phyloP scores from a whole-genome alignment of 257 asterid species.

The Ballota nigra region DNA sequence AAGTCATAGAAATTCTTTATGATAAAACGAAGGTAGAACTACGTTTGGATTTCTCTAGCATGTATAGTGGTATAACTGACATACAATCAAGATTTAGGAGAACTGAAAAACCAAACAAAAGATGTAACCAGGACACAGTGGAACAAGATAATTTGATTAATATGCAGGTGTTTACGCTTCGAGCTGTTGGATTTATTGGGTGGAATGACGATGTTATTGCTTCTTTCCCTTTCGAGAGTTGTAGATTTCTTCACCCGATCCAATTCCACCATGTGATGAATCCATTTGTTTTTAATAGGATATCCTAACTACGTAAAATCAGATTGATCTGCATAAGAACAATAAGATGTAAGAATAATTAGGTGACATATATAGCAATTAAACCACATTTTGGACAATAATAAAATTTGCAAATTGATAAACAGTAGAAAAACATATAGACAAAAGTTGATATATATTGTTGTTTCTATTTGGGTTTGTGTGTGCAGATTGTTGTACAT shows the following conservation, averaged over 20 bases:
- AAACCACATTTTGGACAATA: background rate
- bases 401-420: too few species aligned
- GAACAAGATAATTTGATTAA: background rate
- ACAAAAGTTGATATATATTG: background rate
- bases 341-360: too few species aligned
- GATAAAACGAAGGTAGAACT: background rate
- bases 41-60: background rate
- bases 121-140: background rate
- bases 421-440: too few species aligned
- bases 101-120: conserved; percentile 1
- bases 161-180: conserved; percentile 48
- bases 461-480: conserved; percentile 15
- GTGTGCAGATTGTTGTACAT: background rate
- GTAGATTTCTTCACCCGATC: conserved; percentile 41
- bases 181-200: conserved; percentile 58
- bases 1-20: background rate
- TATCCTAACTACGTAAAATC: conserved; percentile 20
- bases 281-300: conserved; percentile 33
- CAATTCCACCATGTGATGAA: conserved; percentile 35
- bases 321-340: conserved; percentile 17
- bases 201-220: conserved; percentile 54
- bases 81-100: conserved; percentile 1
- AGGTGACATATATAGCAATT: conserved; percentile 6
- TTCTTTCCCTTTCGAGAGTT: conserved; percentile 40
- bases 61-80: background rate